These are phyloP conservation scores for Rhodosporidiobolus sp. DNA, from an alignment of 768 basidiomycete genomes.

Conservation along the genomic window DNA sequence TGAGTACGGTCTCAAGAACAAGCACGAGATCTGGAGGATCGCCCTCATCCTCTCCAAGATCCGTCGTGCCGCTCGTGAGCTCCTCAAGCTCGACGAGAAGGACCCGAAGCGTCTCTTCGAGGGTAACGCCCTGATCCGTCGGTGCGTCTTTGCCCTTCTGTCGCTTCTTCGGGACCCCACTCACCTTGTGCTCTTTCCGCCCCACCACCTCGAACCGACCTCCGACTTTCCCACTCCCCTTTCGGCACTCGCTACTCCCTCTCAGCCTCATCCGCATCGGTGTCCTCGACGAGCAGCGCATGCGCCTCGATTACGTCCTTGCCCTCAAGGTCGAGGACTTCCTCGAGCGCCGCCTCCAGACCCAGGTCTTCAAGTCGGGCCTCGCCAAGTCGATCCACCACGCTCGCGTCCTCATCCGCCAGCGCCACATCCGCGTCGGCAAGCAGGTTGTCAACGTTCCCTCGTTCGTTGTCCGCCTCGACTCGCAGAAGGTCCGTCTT, in stretches of 20 bases:
- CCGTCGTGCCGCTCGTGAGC: constrained; percentile 99
- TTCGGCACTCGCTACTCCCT: too few species aligned
- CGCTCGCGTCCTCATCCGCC: constrained; percentile 94
- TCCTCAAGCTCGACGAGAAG: constrained; percentile 98
- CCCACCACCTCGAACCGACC: neutral
- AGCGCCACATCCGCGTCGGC: constrained; percentile 98
- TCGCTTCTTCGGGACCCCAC: too few species aligned
- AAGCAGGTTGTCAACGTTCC: constrained; percentile 99
- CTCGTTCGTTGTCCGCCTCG: constrained; percentile 97
- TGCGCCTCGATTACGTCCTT: constrained; percentile 99
- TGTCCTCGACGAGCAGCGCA: constrained; percentile 97
- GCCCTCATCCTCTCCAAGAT: constrained; percentile 97
- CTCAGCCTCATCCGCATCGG: constrained; percentile 85
- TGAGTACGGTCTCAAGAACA: constrained; percentile 99
- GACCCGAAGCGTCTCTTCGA: constrained; percentile 99
- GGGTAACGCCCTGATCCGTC: constrained; percentile 79
- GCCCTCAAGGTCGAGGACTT: constrained; percentile 99
- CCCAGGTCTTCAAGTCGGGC: constrained; percentile 98
- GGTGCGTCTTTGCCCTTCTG: neutral
- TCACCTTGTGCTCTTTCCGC: neutral
- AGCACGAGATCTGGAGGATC: constrained; percentile 99
- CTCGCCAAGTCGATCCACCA: constrained; percentile 98
- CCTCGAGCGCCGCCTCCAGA: constrained; percentile 98
- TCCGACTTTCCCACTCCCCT: constrained; percentile 43
- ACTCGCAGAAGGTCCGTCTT: constrained; percentile 76